Percentiles rank a stretch among this genome's conserved stretches.
Conservation (phyloP, 2,329 filamentous ascomycete genomes). For the Phaeosphaeria sp. region DNA sequence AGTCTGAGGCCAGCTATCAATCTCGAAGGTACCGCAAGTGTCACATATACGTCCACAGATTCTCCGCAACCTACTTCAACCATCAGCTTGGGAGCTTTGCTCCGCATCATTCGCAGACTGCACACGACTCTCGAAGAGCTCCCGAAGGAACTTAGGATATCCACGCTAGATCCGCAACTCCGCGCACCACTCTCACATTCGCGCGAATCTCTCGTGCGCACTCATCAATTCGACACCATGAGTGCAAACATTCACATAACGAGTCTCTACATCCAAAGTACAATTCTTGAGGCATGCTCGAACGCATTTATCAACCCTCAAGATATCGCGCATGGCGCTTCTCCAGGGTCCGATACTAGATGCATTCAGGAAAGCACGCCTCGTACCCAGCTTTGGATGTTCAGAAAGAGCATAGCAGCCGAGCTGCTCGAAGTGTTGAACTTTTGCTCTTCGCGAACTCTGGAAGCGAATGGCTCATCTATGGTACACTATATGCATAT, state of each 20-base stretch:
- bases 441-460: slow-evolving; percentile 16
- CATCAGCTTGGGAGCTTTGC: slow-evolving; percentile 11
- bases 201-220: not conserved
- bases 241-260: slow-evolving; percentile 23
- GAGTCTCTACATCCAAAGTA: slow-evolving; percentile 22
- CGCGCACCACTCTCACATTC: not conserved
- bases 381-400: slow-evolving; percentile 21
- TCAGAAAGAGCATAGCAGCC: slow-evolving; percentile 18
- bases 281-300: slow-evolving; percentile 20
- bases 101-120: slow-evolving; percentile 19
- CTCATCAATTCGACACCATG: slow-evolving; percentile 21
- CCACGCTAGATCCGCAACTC: not conserved
- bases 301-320: slow-evolving; percentile 13
- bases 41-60: not conserved
- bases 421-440: slow-evolving; percentile 21
- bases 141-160: slow-evolving; percentile 9
- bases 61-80: slow-evolving; percentile 8
- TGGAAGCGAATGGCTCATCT: slow-evolving; percentile 22
- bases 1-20: slow-evolving; percentile 7
- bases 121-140: slow-evolving; percentile 17
- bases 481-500: slow-evolving; percentile 9
- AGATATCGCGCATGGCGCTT: not conserved
- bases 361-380: slow-evolving; percentile 8
- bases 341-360: slow-evolving; percentile 9
- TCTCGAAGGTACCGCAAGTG: slow-evolving; percentile 4